Conservation (phyloP, 805 yeast species). For the Candida sonorensis region DNA sequence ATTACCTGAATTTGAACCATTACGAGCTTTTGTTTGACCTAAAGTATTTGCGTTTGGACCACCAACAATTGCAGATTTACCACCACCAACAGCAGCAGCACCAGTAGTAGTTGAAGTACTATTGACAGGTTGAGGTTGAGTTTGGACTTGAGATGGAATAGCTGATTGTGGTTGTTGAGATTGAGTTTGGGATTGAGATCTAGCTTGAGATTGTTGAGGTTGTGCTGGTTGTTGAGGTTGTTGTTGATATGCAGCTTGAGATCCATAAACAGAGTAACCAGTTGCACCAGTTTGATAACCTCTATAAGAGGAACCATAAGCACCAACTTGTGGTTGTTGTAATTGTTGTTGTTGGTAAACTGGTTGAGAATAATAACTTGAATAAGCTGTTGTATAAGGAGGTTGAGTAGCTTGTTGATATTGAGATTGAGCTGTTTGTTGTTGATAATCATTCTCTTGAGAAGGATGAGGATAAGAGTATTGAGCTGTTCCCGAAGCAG, state of each 20-base stretch:
- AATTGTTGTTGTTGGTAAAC: slow-evolving; percentile 14
- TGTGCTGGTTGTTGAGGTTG: too few relatives aligned
- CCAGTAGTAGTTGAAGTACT: neutral
- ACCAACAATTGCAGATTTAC: neutral
- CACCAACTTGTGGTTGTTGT: slow-evolving; percentile 7
- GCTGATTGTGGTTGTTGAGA: too few relatives aligned
- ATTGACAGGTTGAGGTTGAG: neutral
- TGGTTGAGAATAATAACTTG: slow-evolving; percentile 14
- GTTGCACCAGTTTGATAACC: slow-evolving; percentile 10
- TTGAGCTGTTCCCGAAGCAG: slow-evolving; percentile 12
- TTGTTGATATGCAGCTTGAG: slow-evolving; percentile 10
- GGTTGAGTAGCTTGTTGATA: slow-evolving; percentile 13
- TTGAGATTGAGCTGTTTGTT: slow-evolving; percentile 10
- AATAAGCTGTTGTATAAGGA: slow-evolving; percentile 11
- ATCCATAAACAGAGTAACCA: slow-evolving; percentile 13
- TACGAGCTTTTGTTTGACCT: slow-evolving; percentile 1
- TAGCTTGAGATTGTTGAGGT: too few relatives aligned
- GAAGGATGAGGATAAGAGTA: slow-evolving; percentile 16
- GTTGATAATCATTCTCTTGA: slow-evolving; percentile 14
- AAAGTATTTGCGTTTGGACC: neutral
- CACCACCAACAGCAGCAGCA: neutral
- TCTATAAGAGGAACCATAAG: slow-evolving; percentile 13
- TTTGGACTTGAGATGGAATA: too few relatives aligned
- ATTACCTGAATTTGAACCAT: slow-evolving; percentile 1
- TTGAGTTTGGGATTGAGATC: too few relatives aligned